Evolutionary conservation across 108 stramenopile species (phyloP), one percentile per base, ranked within the genome.

Genomic region (Cyclotella cryptica): DNA sequence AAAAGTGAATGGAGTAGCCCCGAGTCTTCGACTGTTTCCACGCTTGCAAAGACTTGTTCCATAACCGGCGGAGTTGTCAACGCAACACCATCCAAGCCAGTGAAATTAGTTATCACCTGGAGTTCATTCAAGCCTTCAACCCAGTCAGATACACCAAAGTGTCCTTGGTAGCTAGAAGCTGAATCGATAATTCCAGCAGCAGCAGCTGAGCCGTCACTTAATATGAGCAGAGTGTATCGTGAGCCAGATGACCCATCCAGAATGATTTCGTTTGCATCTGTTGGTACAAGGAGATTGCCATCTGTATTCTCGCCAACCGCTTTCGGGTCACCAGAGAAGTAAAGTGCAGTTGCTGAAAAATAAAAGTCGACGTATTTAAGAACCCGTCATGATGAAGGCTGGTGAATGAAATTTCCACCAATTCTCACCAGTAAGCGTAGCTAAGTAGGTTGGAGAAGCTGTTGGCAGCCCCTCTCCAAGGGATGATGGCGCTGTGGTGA

Each of bases 1-100:
- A 78, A 78, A 8, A 54, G 24, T 17, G 77, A 78, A 44, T 78
- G 77, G n/a, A 63, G 61, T 29, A 17, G 35, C 5, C 53, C 52
- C 12, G 61, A 64, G 27, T 29, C 62, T 27, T 60, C 58, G 26
- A 46, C n/a, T 30, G 62, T 51, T 63, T 63, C 44, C 15, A 64
- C 69, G 19, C 69, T 69, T 69, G 69, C 77, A 43, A 58, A 26
- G 9, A 70, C 68, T 21, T 15, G n/a, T 10, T 26, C 63, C 55
- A 78, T 69, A 10, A 24, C 9, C 2, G 77, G 77, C 22, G 77
- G 65, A 6, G 21, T 13, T 29, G 19, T 22, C 35, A 61, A 35
- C 17, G 15, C 42, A 27, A 62, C 29, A 39, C 69, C 77, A 19
- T 70, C 24, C 14, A 70, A 44, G 40, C 59, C 64, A 52, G 58